Percentiles rank a stretch among this genome's conserved stretches.
Conservation (phyloP, 2,329 filamentous ascomycete genomes). For the Ceratocystis harringtonii region DNA sequence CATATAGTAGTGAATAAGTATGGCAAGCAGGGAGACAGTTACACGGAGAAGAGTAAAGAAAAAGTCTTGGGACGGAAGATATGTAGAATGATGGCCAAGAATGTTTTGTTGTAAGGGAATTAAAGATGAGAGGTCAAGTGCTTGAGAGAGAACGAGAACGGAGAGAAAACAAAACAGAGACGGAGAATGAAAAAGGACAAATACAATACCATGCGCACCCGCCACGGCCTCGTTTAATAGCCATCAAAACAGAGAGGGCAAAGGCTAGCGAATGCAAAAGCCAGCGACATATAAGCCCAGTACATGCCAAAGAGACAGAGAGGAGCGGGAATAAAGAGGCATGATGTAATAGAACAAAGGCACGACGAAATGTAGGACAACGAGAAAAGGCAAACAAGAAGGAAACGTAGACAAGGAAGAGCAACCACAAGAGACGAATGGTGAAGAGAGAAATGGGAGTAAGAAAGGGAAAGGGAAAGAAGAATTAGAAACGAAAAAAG, state of each 20-base stretch:
- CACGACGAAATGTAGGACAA: background rate
- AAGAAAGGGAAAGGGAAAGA: background rate
- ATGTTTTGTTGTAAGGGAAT: slow-evolving; percentile 7
- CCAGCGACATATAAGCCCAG: background rate
- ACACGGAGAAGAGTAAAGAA: background rate
- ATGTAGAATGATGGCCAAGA: slow-evolving; percentile 4
- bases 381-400: slow-evolving; percentile 5
- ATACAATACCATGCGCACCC: slow-evolving; percentile 1
- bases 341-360: slow-evolving; percentile 3
- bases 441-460: background rate
- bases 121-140: slow-evolving; percentile 2
- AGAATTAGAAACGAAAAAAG: background rate
- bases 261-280: background rate
- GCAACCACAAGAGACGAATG: slow-evolving; percentile 1
- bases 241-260: background rate
- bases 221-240: background rate
- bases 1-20: background rate
- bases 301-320: background rate
- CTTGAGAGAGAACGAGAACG: background rate
- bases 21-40: slow-evolving; percentile 4
- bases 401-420: background rate
- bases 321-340: background rate
- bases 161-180: background rate
- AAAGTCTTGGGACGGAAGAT: slow-evolving; percentile 1
- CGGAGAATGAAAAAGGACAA: background rate